Base-by-base conservation (phyloP, 1,284 basidiomycete species). In the Gymnopus androsaceus region DNA sequence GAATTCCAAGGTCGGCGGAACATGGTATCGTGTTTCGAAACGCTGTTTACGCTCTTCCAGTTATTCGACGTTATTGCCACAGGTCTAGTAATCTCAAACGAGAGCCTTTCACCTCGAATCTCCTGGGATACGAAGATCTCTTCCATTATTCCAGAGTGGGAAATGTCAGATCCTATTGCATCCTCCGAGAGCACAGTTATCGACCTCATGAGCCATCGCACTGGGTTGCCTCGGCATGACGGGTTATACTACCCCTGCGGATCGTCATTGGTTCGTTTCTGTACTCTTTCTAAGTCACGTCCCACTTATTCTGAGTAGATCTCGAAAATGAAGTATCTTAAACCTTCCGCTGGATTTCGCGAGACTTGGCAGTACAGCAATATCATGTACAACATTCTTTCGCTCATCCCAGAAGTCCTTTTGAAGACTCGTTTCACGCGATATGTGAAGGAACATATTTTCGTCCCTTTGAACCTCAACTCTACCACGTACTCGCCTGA, bases 131-230 rank as follows among this genome's bases (percentile, higher is more conserved):
- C 63, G 4, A 67, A 66, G 41, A 58, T 69, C 9, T 54, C 55
- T 8, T 58, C 63, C 8, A 30, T 70, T 8, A 50, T 66, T 5
- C 66, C 68, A 0, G 55, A 53, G 15, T 68, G 62, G 61, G 55
- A 56, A 40, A 38, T 67, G 17, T 21, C 27, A n/a, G 65, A 66
- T 51, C 59, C 61, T 0, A 27, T 64, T 34, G 66, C 64, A 11
- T 51, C 64, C 2, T 45, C 55, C 27, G 47, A 65, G 27, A 57
- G 61, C n/a, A 66, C 60, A 1, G 57, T 66, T 9, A 50, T 63
- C 31, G 68, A 69, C 50, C 54, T 62, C 14, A 68, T 68, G 65
- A 62, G 57, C 31, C 67, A 68, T 50, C 66, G 66, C 25, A 66
- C 64, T 14, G 67, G 67, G 1, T 54, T 63, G 17, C 67, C 68